Evolutionary conservation across 768 basidiomycete genomes (phyloP).

Genomic region (Clitopilus passeckerianus): DNA sequence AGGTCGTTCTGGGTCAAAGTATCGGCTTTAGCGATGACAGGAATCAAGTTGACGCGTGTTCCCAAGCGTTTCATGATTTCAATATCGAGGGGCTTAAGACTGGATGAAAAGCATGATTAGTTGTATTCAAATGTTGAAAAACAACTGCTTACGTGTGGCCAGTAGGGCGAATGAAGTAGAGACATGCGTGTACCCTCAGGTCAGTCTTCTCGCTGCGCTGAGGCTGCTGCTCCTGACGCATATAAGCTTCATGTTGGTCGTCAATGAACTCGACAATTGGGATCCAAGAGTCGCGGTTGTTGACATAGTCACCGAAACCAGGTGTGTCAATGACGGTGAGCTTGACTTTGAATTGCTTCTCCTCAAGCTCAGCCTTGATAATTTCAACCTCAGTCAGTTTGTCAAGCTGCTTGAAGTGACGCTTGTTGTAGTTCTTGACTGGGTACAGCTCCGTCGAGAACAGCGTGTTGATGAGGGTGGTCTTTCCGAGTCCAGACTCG

Average conservation of each 20-base stretch:
- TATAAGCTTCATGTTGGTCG: constrained; percentile 92
- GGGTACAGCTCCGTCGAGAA: constrained; percentile 96
- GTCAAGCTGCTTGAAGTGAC: constrained; percentile 95
- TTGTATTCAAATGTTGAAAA: neutral
- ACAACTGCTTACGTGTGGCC: constrained; percentile 81
- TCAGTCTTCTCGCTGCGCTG: constrained; percentile 92
- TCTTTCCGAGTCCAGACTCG: constrained; percentile 97
- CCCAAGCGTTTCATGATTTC: constrained; percentile 99
- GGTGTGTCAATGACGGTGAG: constrained; percentile 98
- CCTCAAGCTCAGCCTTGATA: constrained; percentile 98
- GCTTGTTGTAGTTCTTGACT: constrained; percentile 82
- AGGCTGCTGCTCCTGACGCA: constrained; percentile 99
- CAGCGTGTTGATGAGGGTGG: constrained; percentile 96
- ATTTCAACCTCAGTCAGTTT: constrained; percentile 99
- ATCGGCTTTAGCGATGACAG: constrained; percentile 96
- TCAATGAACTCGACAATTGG: constrained; percentile 99
- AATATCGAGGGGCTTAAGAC: constrained; percentile 95
- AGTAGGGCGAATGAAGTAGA: constrained; percentile 95
- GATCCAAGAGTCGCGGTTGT: constrained; percentile 98
- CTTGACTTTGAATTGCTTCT: constrained; percentile 99
- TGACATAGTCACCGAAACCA: constrained; percentile 99
- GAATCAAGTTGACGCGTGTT: constrained; percentile 96
- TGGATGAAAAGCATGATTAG: constrained; percentile 19
- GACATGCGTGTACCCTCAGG: constrained; percentile 91
- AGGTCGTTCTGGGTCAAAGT: constrained; percentile 95